Evolutionary conservation across 352 stramenopile species (phyloP).

Genomic region (Thalassiosira mediterranea): DNA sequence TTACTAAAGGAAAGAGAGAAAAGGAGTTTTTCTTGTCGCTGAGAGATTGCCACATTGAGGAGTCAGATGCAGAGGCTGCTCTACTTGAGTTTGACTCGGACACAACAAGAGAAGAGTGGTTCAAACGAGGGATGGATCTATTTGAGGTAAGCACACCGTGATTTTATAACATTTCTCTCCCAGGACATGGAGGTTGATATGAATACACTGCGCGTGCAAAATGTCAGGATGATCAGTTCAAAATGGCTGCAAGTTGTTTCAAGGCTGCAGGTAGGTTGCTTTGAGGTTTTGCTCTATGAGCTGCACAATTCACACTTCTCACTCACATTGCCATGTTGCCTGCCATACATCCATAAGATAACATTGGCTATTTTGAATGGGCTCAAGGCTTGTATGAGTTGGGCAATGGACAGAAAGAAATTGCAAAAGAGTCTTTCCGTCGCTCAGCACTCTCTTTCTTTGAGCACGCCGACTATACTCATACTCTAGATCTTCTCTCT

Average conservation of each 20-base stretch:
- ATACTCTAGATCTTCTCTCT: constrained; percentile 22
- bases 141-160: constrained; percentile 6
- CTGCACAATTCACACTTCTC: too few relatives aligned
- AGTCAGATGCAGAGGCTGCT: constrained; percentile 39
- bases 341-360: neutral
- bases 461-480: constrained; percentile 29
- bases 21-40: constrained; percentile 31
- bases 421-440: constrained; percentile 30
- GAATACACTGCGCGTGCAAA: too few relatives aligned
- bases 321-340: neutral
- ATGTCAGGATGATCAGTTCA: constrained; percentile 35
- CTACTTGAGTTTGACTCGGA: constrained; percentile 45
- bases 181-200: too few relatives aligned
- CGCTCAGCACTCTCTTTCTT: constrained; percentile 31
- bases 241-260: constrained; percentile 51
- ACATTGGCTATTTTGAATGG: constrained; percentile 8
- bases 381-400: constrained; percentile 19
- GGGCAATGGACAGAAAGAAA: neutral
- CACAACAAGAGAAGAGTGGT: constrained; percentile 43
- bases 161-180: too few relatives aligned
- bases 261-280: constrained; percentile 25
- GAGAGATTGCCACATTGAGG: constrained; percentile 37
- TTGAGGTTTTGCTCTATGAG: too few relatives aligned
- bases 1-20: constrained; percentile 26
- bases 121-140: constrained; percentile 28